Evolutionary conservation across 2,329 filamentous ascomycete species (phyloP).

Genomic region (Plenodomus biglobosus): DNA sequence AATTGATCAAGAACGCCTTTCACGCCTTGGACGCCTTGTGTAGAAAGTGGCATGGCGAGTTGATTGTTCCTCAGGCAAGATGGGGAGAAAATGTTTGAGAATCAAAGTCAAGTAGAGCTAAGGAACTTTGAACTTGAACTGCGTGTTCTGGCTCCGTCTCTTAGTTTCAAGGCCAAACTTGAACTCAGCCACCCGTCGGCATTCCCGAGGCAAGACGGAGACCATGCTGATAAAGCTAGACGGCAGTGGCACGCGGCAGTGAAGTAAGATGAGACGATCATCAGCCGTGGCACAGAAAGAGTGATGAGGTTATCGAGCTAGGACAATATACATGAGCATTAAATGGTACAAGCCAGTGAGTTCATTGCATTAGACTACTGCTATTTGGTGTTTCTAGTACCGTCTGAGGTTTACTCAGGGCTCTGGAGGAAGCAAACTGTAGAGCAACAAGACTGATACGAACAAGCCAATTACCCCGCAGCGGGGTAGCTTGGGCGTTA

Average conservation of each 20-base stretch:
- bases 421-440: neutral
- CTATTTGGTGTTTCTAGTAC: neutral
- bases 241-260: no score
- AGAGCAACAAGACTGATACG: neutral
- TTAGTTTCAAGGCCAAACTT: neutral
- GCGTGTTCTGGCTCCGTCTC: neutral
- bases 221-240: no score
- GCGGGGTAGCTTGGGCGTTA: neutral
- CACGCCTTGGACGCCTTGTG: conserved; percentile 35
- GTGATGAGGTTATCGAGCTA: neutral
- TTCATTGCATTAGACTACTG: neutral
- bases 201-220: neutral
- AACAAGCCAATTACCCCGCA: neutral
- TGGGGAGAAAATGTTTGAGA: neutral
- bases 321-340: neutral
- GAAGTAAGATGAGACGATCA: no score
- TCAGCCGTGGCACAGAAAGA: neutral
- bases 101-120: neutral
- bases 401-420: neutral
- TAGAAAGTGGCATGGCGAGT: conserved; percentile 34
- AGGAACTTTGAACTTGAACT: neutral
- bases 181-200: neutral
- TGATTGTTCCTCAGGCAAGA: neutral
- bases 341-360: neutral
- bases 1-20: conserved; percentile 41